Conservation (phyloP, 192 early-diverging fungal genomes). For the Entomortierella parvispora region DNA sequence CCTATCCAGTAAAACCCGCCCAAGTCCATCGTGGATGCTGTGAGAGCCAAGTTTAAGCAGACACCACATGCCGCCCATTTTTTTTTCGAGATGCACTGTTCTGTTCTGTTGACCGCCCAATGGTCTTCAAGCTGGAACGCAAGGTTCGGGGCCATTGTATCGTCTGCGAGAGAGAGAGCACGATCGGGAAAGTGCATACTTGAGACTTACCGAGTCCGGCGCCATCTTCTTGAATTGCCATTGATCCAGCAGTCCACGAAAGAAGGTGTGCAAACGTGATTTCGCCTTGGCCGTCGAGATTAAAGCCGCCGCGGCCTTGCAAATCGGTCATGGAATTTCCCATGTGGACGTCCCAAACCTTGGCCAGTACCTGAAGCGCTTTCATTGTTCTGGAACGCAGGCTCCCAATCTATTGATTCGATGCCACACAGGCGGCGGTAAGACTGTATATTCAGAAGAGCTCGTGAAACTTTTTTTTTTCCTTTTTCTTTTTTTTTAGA, state of each 20-base stretch:
- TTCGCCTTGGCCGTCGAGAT: constrained; percentile 3
- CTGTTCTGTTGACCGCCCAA: no score
- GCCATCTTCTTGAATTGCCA: constrained; percentile 11
- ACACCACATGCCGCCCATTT: neutral
- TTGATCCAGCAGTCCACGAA: constrained; percentile 1
- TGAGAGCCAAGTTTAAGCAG: neutral
- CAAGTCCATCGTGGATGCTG: neutral
- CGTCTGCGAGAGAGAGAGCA: constrained; percentile 18
- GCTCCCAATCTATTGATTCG: constrained; percentile 18
- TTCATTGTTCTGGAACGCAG: constrained; percentile 1
- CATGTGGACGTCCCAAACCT: constrained; percentile 8
- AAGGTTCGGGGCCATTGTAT: constrained; percentile 9
- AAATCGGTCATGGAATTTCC: no score
- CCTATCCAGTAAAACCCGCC: no score
- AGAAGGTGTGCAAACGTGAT: constrained; percentile 9
- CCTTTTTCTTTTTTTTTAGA: no score
- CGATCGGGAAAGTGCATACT: constrained; percentile 5
- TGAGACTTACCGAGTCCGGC: constrained; percentile 6
- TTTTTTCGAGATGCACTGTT: constrained; percentile 11
- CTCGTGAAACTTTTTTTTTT: no score
- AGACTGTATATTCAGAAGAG: constrained; percentile 9
- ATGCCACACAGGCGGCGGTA: constrained; percentile 12
- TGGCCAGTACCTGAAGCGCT: neutral
- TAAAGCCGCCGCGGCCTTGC: no score
- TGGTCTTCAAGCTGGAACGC: constrained; percentile 11